These are phyloP conservation scores for Rubroshorea leprosula DNA, from an alignment of 345 rosid species.

Conservation along the genomic window DNA sequence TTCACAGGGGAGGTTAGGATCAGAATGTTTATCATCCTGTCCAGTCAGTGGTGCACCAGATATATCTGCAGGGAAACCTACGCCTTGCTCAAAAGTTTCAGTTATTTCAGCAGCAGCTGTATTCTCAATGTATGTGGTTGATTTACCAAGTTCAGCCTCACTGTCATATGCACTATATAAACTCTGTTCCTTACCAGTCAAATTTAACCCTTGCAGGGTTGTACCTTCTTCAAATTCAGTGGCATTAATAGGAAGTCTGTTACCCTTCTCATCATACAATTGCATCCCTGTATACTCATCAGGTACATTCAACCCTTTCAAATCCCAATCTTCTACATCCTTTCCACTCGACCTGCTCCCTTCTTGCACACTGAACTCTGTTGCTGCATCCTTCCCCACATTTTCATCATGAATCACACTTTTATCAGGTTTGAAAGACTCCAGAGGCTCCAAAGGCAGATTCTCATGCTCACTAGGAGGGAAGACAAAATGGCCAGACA, in stretches of 20 bases:
- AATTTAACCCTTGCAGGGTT: constrained; percentile 26
- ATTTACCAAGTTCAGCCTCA: constrained; percentile 43
- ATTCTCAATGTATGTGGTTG: constrained; percentile 34
- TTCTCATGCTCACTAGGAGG: constrained; percentile 70
- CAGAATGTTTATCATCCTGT: constrained; percentile 36
- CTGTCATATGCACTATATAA: constrained; percentile 49
- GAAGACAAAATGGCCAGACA: constrained; percentile 77
- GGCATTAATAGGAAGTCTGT: constrained; percentile 1
- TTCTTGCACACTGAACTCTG: constrained; percentile 33
- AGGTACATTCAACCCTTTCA: constrained; percentile 44
- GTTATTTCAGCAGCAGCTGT: constrained; percentile 26
- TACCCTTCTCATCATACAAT: constrained; percentile 40
- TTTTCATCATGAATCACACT: constrained; percentile 32
- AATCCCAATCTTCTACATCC: constrained; percentile 47
- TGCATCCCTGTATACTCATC: constrained; percentile 51
- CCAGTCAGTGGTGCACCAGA: constrained; percentile 27
- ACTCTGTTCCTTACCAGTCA: constrained; percentile 40
- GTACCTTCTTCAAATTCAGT: constrained; percentile 39
- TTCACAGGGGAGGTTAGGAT: constrained; percentile 56
- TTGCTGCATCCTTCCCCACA: constrained; percentile 32
- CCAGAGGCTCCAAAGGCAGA: constrained; percentile 40
- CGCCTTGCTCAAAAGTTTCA: constrained; percentile 28
- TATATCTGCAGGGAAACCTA: constrained; percentile 31
- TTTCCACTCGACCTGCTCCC: constrained; percentile 40
- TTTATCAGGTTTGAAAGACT: constrained; percentile 16